A percentile compares a stretch with the other conserved stretches of the same genome.
These are phyloP conservation scores for Fusarium poae DNA, from an alignment of 2,329 filamentous ascomycete species.

Conservation along the genomic window DNA sequence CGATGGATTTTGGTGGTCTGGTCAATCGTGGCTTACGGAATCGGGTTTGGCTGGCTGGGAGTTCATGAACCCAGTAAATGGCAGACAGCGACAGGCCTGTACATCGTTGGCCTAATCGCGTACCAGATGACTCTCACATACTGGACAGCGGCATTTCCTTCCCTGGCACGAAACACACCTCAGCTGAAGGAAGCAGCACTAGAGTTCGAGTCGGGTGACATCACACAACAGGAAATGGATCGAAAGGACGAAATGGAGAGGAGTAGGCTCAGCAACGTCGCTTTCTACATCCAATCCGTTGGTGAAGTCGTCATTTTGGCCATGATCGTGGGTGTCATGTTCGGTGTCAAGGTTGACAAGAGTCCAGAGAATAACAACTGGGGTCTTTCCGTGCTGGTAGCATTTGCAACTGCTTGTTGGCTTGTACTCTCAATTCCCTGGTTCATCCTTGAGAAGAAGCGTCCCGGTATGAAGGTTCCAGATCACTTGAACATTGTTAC, in stretches of 20 bases:
- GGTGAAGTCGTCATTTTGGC: slow-evolving; percentile 73
- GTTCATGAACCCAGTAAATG: slow-evolving; percentile 72
- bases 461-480: slow-evolving; percentile 66
- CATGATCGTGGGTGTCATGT: slow-evolving; percentile 74
- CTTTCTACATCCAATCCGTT: slow-evolving; percentile 73
- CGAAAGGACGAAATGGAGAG: slow-evolving; percentile 71
- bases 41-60: slow-evolving; percentile 76
- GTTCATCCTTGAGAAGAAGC: slow-evolving; percentile 74
- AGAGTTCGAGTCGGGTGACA: slow-evolving; percentile 57
- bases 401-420: slow-evolving; percentile 75
- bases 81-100: slow-evolving; percentile 71
- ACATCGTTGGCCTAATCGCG: slow-evolving; percentile 74
- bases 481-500: slow-evolving; percentile 62
- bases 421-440: slow-evolving; percentile 73
- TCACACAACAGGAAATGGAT: slow-evolving; percentile 71
- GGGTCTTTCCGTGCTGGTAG: slow-evolving; percentile 74
- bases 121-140: slow-evolving; percentile 77
- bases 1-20: slow-evolving; percentile 73
- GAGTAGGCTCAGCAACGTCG: slow-evolving; percentile 72
- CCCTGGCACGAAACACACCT: slow-evolving; percentile 55
- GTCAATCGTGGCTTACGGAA: slow-evolving; percentile 70
- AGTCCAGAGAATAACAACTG: slow-evolving; percentile 73
- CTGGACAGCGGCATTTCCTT: slow-evolving; percentile 71
- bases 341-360: slow-evolving; percentile 70
- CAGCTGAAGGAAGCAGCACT: slow-evolving; percentile 52